These are phyloP conservation scores for Thuidium tamariscinum DNA, from an alignment of 225 moss, liverwort and hornwort genomes.

Conservation along the genomic window DNA sequence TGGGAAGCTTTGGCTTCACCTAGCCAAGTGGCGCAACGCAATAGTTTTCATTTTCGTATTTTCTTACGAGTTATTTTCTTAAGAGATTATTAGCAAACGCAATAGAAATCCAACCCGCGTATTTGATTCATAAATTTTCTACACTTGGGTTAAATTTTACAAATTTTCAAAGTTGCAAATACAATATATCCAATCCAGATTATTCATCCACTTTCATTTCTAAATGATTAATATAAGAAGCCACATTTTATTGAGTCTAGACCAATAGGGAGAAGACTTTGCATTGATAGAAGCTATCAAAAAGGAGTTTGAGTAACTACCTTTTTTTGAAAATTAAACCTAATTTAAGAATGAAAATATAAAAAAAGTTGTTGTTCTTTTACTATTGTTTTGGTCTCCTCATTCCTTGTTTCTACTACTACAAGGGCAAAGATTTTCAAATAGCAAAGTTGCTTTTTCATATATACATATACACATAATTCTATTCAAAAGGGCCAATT, in stretches of 20 bases:
- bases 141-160: too few species aligned
- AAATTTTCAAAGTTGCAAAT: too few species aligned
- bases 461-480: background rate
- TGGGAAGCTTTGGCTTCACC: background rate
- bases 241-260: rapidly evolving
- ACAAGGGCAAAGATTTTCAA: background rate
- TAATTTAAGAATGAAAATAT: background rate
- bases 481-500: background rate
- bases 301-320: background rate
- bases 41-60: background rate
- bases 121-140: rapidly evolving
- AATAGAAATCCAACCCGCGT: background rate
- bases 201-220: rapidly evolving
- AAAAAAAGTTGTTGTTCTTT: background rate
- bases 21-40: background rate
- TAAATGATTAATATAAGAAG: background rate
- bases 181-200: too few species aligned
- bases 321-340: rapidly evolving
- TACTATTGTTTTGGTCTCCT: rapidly evolving
- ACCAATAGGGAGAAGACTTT: rapidly evolving
- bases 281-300: rapidly evolving
- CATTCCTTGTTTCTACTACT: rapidly evolving
- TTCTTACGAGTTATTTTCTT: background rate
- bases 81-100: background rate
- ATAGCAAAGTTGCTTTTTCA: background rate